phyloP scores from a whole-genome alignment of 345 rosid genomes.

The Gossypium ekmanianum region DNA sequence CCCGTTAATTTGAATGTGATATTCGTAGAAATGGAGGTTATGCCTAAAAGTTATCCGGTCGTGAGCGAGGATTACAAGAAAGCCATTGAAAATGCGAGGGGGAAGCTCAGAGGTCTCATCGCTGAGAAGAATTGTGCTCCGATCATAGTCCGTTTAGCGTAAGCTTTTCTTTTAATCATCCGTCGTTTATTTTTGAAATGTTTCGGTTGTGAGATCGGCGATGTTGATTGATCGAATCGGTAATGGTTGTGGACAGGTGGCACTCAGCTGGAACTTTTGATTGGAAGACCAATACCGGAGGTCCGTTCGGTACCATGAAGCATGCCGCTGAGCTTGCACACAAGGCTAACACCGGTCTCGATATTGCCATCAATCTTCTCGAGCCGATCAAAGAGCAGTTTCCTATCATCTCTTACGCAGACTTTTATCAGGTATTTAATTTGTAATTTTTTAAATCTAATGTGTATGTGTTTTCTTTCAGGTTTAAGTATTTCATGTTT shows the following conservation, averaged over 20 bases:
- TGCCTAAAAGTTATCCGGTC: slow-evolving; percentile 76
- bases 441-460: background rate
- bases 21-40: slow-evolving; percentile 25
- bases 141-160: slow-evolving; percentile 90
- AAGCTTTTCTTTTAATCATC: background rate
- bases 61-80: slow-evolving; percentile 75
- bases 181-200: background rate
- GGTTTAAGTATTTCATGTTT: background rate
- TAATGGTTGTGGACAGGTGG: slow-evolving; percentile 53
- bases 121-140: slow-evolving; percentile 93
- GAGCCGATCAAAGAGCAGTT: slow-evolving; percentile 82
- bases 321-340: slow-evolving; percentile 62
- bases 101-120: slow-evolving; percentile 74
- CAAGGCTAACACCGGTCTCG: slow-evolving; percentile 79
- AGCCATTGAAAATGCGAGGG: slow-evolving; percentile 73
- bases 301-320: slow-evolving; percentile 90
- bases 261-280: slow-evolving; percentile 97
- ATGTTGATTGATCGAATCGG: slow-evolving; percentile 1
- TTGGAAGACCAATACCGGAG: slow-evolving; percentile 71
- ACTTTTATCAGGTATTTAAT: slow-evolving; percentile 59
- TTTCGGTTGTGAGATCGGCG: background rate
- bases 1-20: background rate
- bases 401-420: slow-evolving; percentile 61
- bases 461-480: background rate
- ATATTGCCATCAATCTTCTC: slow-evolving; percentile 73